Evolutionary conservation across 345 rosid species (phyloP).

Genomic region (Rhodamnia rubescens): DNA sequence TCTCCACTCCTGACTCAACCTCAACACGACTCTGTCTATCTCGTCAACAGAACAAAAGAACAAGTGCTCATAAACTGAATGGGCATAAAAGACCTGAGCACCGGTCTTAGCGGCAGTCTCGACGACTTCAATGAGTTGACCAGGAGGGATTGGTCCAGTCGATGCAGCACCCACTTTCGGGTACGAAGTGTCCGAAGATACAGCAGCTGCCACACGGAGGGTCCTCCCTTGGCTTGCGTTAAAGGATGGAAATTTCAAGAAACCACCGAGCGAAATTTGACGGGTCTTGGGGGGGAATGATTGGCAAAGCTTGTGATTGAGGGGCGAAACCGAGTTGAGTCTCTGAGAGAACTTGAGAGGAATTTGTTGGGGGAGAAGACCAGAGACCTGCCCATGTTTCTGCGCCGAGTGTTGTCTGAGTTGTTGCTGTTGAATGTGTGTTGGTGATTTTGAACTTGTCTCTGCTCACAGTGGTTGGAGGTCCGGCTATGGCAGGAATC

Average conservation of each 20-base stretch:
- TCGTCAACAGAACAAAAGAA: neutral
- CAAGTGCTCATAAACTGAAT: neutral
- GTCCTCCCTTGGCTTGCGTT: neutral
- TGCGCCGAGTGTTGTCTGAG: neutral
- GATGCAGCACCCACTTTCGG: conserved; percentile 55
- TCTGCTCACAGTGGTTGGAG: neutral
- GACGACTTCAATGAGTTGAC: conserved; percentile 60
- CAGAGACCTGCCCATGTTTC: conserved; percentile 36
- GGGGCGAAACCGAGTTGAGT: neutral
- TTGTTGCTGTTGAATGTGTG: neutral
- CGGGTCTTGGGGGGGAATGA: neutral
- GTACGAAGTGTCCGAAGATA: conserved; percentile 32
- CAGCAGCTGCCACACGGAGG: conserved; percentile 23
- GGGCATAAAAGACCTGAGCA: conserved; percentile 44
- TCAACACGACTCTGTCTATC: neutral
- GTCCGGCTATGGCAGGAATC: neutral
- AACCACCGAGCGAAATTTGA: conserved; percentile 11
- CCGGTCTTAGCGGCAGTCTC: conserved; percentile 82
- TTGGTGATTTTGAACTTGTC: neutral
- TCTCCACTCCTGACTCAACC: neutral
- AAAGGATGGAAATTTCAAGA: neutral
- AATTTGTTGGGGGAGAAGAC: conserved; percentile 32
- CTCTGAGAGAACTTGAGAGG: conserved; percentile 23
- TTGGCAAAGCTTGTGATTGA: neutral
- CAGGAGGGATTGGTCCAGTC: conserved; percentile 56